Evolutionary conservation across 495 filamentous ascomycete genomes (phyloP).

Genomic region (Trypethelium eluteriae): DNA sequence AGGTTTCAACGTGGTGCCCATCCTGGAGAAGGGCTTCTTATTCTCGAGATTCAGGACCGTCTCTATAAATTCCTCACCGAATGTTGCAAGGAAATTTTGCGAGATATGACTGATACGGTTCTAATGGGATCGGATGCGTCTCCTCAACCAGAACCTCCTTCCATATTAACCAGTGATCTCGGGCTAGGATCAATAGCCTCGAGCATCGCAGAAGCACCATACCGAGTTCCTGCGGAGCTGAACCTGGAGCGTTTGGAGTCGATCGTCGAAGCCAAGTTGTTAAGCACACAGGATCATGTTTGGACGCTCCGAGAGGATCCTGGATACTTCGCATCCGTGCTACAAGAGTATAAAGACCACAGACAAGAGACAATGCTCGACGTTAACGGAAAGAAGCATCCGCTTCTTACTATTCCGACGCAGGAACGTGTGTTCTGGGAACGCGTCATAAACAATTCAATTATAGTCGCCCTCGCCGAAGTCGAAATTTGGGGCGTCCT

Average conservation of each 20-base stretch:
- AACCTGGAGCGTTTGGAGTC: constrained; percentile 38
- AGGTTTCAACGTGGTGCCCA: constrained; percentile 24
- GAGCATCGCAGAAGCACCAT: constrained; percentile 42
- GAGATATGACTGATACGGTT: constrained; percentile 32
- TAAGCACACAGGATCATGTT: constrained; percentile 44
- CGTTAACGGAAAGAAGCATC: constrained; percentile 28
- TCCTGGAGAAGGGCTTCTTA: constrained; percentile 40
- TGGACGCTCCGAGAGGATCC: constrained; percentile 51
- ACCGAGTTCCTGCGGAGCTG: constrained; percentile 37
- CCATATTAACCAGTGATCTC: constrained; percentile 14
- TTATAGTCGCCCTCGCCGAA: constrained; percentile 26
- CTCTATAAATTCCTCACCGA: constrained; percentile 40
- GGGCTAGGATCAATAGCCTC: constrained; percentile 30
- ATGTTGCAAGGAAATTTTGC: constrained; percentile 39
- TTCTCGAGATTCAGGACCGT: constrained; percentile 43
- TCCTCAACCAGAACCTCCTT: constrained; percentile 28
- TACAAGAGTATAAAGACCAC: constrained; percentile 40
- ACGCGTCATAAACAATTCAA: constrained; percentile 28
- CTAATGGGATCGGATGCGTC: constrained; percentile 25
- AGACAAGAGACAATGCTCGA: constrained; percentile 35
- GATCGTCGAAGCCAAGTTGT: constrained; percentile 36
- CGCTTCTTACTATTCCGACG: constrained; percentile 20
- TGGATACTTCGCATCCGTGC: constrained; percentile 39
- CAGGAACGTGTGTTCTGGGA: constrained; percentile 32
- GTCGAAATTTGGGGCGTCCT: constrained; percentile 31